phyloP scores from a whole-genome alignment of 1,284 basidiomycete species.

The Chondrostereum purpureum region DNA sequence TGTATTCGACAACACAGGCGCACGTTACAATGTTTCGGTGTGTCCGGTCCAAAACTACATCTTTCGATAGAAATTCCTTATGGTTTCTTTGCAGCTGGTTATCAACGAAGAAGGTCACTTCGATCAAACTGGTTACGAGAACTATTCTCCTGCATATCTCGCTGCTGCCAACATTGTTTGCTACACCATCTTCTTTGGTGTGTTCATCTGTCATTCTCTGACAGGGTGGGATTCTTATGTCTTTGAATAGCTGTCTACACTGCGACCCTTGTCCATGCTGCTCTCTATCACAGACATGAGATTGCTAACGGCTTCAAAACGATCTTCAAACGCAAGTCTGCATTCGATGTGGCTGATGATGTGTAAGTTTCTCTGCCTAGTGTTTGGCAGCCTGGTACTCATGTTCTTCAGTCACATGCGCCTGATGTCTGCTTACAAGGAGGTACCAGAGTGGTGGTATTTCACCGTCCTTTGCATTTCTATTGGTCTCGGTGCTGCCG shows the following conservation, averaged over 20 bases:
- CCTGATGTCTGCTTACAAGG: constrained; percentile 59
- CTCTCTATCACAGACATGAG: neutral
- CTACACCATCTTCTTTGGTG: neutral
- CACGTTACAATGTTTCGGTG: constrained; percentile 32
- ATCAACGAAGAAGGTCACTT: constrained; percentile 19
- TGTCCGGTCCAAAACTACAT: too few species aligned
- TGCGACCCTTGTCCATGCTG: neutral
- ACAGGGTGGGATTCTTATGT: too few species aligned
- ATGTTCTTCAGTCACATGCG: constrained; percentile 48
- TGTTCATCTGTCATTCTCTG: neutral
- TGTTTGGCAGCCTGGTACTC: neutral
- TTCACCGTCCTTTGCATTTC: constrained; percentile 29
- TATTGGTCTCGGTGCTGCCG: constrained; percentile 17
- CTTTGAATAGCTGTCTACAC: neutral
- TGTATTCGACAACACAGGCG: constrained; percentile 27
- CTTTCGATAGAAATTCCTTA: too few species aligned
- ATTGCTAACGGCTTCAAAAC: neutral
- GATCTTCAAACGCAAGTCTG: neutral
- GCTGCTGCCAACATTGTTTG: constrained; percentile 7
- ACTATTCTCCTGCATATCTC: constrained; percentile 19
- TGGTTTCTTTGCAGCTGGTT: too few species aligned
- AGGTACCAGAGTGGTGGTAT: constrained; percentile 55
- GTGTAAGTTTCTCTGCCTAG: constrained; percentile 28
- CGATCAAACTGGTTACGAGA: constrained; percentile 15
- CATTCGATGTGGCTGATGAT: neutral